These are phyloP conservation scores for Bipolaris zeicola DNA, from an alignment of 2,329 filamentous ascomycete genomes.

Conservation along the genomic window DNA sequence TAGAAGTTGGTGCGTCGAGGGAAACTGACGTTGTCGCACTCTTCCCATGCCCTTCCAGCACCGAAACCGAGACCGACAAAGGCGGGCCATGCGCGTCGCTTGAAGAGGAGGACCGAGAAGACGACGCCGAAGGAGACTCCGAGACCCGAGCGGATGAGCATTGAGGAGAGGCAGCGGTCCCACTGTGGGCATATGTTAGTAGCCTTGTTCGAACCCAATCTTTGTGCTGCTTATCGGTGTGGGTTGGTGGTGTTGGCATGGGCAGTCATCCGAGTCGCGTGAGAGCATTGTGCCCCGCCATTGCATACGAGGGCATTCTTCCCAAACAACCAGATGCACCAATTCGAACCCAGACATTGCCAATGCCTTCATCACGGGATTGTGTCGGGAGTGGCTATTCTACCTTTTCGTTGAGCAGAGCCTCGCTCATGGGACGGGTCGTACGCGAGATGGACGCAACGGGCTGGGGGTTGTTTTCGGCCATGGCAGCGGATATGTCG, in stretches of 20 bases:
- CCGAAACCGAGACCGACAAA: constrained; percentile 94
- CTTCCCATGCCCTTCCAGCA: constrained; percentile 94
- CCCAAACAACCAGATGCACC: background rate
- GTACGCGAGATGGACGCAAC: constrained; percentile 70
- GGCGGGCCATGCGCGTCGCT: constrained; percentile 97
- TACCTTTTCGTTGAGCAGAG: constrained; percentile 99
- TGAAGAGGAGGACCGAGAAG: constrained; percentile 98
- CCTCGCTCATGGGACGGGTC: constrained; percentile 88
- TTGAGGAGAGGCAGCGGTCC: constrained; percentile 97
- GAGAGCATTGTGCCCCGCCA: constrained; percentile 11
- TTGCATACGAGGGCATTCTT: background rate
- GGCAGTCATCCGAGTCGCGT: constrained; percentile 14
- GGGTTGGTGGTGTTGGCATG: background rate
- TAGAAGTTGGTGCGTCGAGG: background rate
- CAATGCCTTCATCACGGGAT: background rate
- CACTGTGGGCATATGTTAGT: constrained; percentile 65
- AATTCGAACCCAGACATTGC: background rate
- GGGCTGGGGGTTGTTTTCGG: constrained; percentile 61
- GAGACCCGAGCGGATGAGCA: constrained; percentile 94
- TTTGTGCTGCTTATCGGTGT: constrained; percentile 6
- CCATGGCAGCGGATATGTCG: constrained; percentile 54
- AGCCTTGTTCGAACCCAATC: constrained; percentile 2
- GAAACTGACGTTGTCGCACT: constrained; percentile 77
- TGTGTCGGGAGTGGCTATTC: constrained; percentile 10
- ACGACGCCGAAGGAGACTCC: constrained; percentile 97